A percentile compares a stretch with the other conserved stretches of the same genome.
phyloP scores from a whole-genome alignment of 106 monocot species.

The Allium cepa region DNA sequence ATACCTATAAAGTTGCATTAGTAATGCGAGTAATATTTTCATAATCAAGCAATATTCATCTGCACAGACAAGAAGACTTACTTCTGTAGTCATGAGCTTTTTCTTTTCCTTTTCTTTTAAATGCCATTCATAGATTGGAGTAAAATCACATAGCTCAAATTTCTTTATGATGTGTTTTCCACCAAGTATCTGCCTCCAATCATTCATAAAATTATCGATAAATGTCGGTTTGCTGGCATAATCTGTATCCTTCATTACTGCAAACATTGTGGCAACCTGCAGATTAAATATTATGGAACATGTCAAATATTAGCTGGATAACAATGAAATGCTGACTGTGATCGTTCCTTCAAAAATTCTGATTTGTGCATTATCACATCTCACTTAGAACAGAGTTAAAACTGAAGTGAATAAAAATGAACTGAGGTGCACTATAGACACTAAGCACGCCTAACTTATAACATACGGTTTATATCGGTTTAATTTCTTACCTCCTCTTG shows the following conservation, averaged over 20 bases:
- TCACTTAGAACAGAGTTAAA: not conserved
- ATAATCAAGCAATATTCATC: not conserved
- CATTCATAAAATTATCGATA: conserved; percentile 80
- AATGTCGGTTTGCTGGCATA: conserved; percentile 83
- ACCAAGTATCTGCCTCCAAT: conserved; percentile 85
- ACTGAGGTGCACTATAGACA: no score
- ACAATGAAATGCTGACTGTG: not conserved
- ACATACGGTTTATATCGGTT: not conserved
- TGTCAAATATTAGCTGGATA: not conserved
- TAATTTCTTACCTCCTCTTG: conserved; percentile 74
- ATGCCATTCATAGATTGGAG: conserved; percentile 70
- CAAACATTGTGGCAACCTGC: conserved; percentile 99
- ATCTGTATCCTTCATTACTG: conserved; percentile 96
- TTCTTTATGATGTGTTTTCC: conserved; percentile 90
- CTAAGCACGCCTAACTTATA: no score
- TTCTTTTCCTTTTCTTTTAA: conserved; percentile 59
- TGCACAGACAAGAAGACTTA: conserved; percentile 14
- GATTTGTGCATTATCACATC: not conserved
- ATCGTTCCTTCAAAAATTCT: not conserved
- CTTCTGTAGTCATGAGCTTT: conserved; percentile 50
- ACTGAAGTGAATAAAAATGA: no score
- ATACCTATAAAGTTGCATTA: no score
- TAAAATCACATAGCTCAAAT: conserved; percentile 89
- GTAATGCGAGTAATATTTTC: not conserved
- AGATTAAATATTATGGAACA: not conserved